Conservation (phyloP, 805 yeast genomes). For the Wickerhamiella sorbophila region DNA sequence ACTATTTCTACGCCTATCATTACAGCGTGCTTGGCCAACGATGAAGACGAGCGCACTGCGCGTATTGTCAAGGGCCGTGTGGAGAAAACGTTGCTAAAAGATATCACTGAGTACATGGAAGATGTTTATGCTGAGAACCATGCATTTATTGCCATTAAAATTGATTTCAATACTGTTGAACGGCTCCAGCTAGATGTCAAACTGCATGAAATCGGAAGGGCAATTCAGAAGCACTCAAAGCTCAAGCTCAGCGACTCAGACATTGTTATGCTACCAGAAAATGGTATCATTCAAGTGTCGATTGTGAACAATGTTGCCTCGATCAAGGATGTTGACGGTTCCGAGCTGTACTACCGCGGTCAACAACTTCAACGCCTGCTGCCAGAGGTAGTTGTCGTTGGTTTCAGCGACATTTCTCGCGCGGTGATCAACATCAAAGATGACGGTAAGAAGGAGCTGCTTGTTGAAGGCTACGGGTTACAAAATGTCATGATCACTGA, state of each 20-base stretch:
- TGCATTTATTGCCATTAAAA: constrained; percentile 66
- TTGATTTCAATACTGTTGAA: constrained; percentile 76
- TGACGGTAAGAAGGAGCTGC: constrained; percentile 65
- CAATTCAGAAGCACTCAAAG: constrained; percentile 75
- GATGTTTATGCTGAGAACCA: constrained; percentile 77
- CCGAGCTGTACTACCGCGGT: constrained; percentile 68
- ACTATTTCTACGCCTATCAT: constrained; percentile 92
- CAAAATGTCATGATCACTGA: constrained; percentile 95
- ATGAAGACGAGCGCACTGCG: constrained; percentile 92
- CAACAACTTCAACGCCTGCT: constrained; percentile 76
- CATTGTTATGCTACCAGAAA: constrained; percentile 50
- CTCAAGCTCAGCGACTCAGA: constrained; percentile 66
- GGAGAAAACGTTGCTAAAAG: constrained; percentile 79
- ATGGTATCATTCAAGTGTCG: constrained; percentile 32
- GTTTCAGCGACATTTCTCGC: constrained; percentile 78
- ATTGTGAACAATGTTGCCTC: constrained; percentile 4
- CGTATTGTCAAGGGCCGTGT: constrained; percentile 96
- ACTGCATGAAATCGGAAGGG: constrained; percentile 71
- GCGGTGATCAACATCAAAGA: constrained; percentile 92
- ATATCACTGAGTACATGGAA: constrained; percentile 78
- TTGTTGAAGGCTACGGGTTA: constrained; percentile 96
- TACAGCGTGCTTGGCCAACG: constrained; percentile 84
- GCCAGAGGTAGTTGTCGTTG: constrained; percentile 84
- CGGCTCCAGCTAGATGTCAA: constrained; percentile 79
- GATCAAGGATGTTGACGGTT: constrained; percentile 8